phyloP scores from a whole-genome alignment of 2,329 filamentous ascomycete species.

The Talaromyces verruculosus region DNA sequence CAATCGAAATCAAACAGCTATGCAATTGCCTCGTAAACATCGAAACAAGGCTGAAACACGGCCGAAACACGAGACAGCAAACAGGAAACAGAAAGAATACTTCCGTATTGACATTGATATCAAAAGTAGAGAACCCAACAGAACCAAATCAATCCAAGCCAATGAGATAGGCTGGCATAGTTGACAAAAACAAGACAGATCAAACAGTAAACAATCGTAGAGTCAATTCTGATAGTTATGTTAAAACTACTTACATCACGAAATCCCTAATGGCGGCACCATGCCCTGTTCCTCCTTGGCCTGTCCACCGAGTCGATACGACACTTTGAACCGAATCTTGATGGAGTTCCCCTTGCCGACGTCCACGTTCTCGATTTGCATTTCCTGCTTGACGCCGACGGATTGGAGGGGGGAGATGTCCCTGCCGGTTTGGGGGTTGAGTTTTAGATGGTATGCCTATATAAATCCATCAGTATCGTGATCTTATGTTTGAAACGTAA shows the following conservation, averaged over 20 bases:
- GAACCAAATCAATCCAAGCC: not conserved
- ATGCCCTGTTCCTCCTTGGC: conserved; percentile 78
- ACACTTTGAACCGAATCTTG: conserved; percentile 85
- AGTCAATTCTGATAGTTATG: not conserved
- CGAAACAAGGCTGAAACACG: not conserved
- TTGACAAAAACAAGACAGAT: too few species aligned
- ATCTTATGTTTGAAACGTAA: not conserved
- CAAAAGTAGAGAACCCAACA: not conserved
- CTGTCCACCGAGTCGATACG: conserved; percentile 67
- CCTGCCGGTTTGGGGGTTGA: conserved; percentile 82
- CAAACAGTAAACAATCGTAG: not conserved
- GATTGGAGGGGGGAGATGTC: conserved; percentile 69
- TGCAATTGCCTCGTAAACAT: not conserved
- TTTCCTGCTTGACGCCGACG: conserved; percentile 77
- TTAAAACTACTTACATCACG: conserved; percentile 43
- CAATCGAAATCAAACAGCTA: not conserved
- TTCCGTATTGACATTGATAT: conserved; percentile 3
- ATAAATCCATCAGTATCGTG: not conserved
- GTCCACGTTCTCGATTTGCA: conserved; percentile 74
- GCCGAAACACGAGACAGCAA: too few species aligned
- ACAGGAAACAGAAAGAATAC: not conserved
- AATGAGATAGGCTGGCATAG: not conserved
- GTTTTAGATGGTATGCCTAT: conserved; percentile 75
- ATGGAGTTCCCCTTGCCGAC: conserved; percentile 71
- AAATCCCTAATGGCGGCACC: conserved; percentile 74